phyloP scores from a whole-genome alignment of 352 stramenopile species.

The Hyaloperonospora brassicae region DNA sequence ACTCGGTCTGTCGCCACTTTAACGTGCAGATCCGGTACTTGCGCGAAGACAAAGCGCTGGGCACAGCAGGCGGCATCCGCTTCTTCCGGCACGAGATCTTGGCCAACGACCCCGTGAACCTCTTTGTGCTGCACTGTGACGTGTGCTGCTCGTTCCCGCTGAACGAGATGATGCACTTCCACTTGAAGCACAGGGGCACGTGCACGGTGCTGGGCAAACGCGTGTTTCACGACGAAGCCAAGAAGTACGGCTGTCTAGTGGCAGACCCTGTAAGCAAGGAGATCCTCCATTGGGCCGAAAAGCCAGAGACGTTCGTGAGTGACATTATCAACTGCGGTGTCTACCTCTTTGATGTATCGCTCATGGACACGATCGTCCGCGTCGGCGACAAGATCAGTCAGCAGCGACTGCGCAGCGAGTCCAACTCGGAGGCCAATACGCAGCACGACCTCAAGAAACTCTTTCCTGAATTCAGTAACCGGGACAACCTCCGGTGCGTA shows the following conservation, averaged over 20 bases:
- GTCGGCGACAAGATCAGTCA: conserved; percentile 76
- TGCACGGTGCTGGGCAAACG: conserved; percentile 82
- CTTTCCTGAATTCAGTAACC: conserved; percentile 82
- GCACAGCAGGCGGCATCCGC: conserved; percentile 75
- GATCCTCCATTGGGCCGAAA: conserved; percentile 86
- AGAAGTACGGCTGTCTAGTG: conserved; percentile 85
- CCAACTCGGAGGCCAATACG: conserved; percentile 55
- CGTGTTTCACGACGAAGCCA: conserved; percentile 83
- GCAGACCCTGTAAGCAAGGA: conserved; percentile 65
- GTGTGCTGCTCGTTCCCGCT: conserved; percentile 85
- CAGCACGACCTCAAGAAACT: conserved; percentile 81
- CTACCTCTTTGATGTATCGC: conserved; percentile 78
- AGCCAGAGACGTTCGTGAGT: conserved; percentile 85
- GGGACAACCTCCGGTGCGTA: conserved; percentile 72
- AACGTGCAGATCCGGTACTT: conserved; percentile 84
- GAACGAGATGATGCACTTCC: conserved; percentile 85
- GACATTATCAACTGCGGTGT: conserved; percentile 88
- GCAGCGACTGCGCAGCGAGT: conserved; percentile 70
- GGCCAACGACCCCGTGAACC: conserved; percentile 50
- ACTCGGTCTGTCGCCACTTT: conserved; percentile 70
- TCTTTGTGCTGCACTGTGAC: conserved; percentile 85
- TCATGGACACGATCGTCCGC: conserved; percentile 70
- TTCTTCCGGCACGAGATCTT: conserved; percentile 84
- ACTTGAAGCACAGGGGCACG: conserved; percentile 59
- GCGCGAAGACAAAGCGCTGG: conserved; percentile 67